A percentile compares a stretch with the other conserved stretches of the same genome.
These are phyloP conservation scores for Begonia fuchsioides DNA, from an alignment of 306 rosid genomes.

Conservation along the genomic window DNA sequence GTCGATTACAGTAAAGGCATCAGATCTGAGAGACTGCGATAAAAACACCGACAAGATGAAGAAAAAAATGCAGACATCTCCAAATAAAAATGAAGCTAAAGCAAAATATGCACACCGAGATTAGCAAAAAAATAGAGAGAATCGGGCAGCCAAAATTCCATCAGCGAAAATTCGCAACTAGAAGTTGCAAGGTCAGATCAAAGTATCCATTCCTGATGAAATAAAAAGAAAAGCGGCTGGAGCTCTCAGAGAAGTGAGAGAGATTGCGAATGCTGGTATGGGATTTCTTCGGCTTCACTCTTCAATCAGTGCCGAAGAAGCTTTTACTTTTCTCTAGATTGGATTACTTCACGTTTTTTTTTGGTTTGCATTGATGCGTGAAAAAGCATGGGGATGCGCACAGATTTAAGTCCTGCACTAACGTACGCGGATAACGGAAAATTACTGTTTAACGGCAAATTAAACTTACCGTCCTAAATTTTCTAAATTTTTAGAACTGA, in stretches of 20 bases:
- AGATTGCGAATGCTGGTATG: slow-evolving; percentile 9
- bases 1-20: slow-evolving; percentile 17
- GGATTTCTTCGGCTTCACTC: slow-evolving; percentile 13
- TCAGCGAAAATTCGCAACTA: not conserved
- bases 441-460: slow-evolving; percentile 28
- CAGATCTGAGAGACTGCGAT: slow-evolving; percentile 39
- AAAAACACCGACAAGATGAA: slow-evolving; percentile 31
- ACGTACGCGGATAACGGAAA: slow-evolving; percentile 27
- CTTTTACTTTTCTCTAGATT: not conserved
- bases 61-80: slow-evolving; percentile 12
- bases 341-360: too few relatives aligned
- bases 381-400: slow-evolving; percentile 14
- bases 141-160: slow-evolving; percentile 5
- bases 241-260: slow-evolving; percentile 1
- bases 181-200: slow-evolving; percentile 17
- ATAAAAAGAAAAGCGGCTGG: slow-evolving; percentile 4
- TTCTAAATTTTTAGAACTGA: too few relatives aligned
- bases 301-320: slow-evolving; percentile 14
- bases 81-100: slow-evolving; percentile 9
- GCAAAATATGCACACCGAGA: slow-evolving; percentile 17
- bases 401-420: slow-evolving; percentile 2
- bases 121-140: slow-evolving; percentile 9
- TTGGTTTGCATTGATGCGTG: slow-evolving; percentile 23
- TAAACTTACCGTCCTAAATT: too few relatives aligned
- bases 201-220: slow-evolving; percentile 24